A percentile compares a stretch with the other conserved stretches of the same genome.
Conservation (phyloP, 2,329 filamentous ascomycete genomes). For the Ciborinia camelliae region DNA sequence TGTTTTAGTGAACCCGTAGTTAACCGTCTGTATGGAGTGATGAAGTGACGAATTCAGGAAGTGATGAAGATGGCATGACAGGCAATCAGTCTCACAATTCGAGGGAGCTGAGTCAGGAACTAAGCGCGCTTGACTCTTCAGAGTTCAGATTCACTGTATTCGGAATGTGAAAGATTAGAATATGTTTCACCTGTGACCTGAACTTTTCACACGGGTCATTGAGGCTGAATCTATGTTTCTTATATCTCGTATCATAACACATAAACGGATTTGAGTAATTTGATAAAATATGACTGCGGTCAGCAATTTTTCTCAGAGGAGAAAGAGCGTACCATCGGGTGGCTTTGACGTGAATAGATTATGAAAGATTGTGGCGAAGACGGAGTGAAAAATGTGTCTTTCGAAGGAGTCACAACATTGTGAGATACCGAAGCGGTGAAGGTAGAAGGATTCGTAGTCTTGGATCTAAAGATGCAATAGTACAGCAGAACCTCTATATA, state of each 20-base stretch:
- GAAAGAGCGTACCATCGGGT: not conserved
- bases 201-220: slow-evolving; percentile 14
- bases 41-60: not conserved
- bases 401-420: slow-evolving; percentile 11
- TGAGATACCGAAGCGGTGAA: slow-evolving; percentile 15
- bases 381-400: not conserved
- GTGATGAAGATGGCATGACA: slow-evolving; percentile 14
- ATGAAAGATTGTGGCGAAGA: slow-evolving; percentile 15
- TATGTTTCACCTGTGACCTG: slow-evolving; percentile 18
- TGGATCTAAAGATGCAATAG: slow-evolving; percentile 6
- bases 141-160: too few species aligned
- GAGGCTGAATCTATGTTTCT: slow-evolving; percentile 15
- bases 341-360: slow-evolving; percentile 7
- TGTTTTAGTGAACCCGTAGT: not conserved
- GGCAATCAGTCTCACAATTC: slow-evolving; percentile 4
- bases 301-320: not conserved
- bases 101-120: not conserved
- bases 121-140: slow-evolving; percentile 19
- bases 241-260: slow-evolving; percentile 2
- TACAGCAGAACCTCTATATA: too few species aligned
- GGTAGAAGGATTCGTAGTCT: slow-evolving; percentile 10
- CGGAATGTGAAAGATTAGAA: slow-evolving; percentile 8
- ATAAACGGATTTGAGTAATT: not conserved
- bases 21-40: slow-evolving; percentile 15
- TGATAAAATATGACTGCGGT: slow-evolving; percentile 7